Evolutionary conservation across 306 rosid genomes (phyloP).

Genomic region (Elaeagnus macrophylla): DNA sequence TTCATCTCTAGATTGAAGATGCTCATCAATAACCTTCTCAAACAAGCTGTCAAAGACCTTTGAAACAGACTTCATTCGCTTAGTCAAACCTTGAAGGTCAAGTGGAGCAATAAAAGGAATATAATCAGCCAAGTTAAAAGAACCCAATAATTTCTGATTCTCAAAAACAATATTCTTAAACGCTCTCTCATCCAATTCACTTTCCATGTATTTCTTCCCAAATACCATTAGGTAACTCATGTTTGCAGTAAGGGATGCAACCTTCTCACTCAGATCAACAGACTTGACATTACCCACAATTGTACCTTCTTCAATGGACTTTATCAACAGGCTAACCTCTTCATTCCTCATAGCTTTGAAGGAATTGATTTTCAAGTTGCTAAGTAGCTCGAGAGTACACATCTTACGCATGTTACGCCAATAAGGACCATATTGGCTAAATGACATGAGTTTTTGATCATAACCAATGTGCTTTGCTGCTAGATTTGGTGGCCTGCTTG

Average conservation of each 20-base stretch:
- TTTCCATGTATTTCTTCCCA: conserved; percentile 27
- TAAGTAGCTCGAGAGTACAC: conserved; percentile 22
- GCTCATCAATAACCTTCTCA: conserved; percentile 23
- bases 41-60: conserved; percentile 16
- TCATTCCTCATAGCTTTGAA: conserved; percentile 21
- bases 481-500: conserved; percentile 15
- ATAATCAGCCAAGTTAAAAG: conserved; percentile 18
- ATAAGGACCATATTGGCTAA: conserved; percentile 17
- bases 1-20: conserved; percentile 9
- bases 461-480: conserved; percentile 16
- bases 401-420: conserved; percentile 30
- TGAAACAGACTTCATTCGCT: conserved; percentile 12
- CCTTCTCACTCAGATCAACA: conserved; percentile 21
- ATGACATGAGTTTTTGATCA: conserved; percentile 8
- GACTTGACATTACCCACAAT: neutral
- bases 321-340: conserved; percentile 8
- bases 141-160: neutral
- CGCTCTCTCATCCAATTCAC: conserved; percentile 19
- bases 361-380: conserved; percentile 21
- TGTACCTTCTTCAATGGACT: conserved; percentile 2
- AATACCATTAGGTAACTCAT: conserved; percentile 23
- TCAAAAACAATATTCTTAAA: conserved; percentile 15
- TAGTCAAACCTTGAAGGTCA: conserved; percentile 20
- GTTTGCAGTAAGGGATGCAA: conserved; percentile 2
- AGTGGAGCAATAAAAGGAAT: conserved; percentile 21